These are phyloP conservation scores for Pseudogymnoascus sp. DNA, from an alignment of 2,329 filamentous ascomycete species.

Conservation along the genomic window DNA sequence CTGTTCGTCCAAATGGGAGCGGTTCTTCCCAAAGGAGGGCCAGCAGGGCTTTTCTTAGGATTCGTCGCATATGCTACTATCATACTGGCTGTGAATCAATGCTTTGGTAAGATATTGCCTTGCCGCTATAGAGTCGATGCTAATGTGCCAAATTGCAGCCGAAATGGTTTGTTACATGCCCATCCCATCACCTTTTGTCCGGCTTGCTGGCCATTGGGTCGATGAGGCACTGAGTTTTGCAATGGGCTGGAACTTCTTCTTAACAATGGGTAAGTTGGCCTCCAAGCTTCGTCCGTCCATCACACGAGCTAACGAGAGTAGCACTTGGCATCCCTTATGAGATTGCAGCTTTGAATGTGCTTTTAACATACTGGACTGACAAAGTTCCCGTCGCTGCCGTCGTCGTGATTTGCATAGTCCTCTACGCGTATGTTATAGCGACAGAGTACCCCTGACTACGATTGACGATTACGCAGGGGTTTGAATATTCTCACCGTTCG, in stretches of 20 bases:
- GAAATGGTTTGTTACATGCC: constrained; percentile 52
- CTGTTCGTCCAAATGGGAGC: constrained; percentile 53
- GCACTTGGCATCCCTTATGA: constrained; percentile 35
- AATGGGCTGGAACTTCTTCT: constrained; percentile 53
- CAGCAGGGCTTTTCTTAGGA: constrained; percentile 45
- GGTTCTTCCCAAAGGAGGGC: constrained; percentile 46
- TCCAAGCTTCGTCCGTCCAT: not conserved
- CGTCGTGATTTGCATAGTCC: constrained; percentile 30
- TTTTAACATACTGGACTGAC: constrained; percentile 33
- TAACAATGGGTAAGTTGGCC: constrained; percentile 22
- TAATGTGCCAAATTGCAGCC: constrained; percentile 28
- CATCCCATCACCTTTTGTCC: constrained; percentile 43
- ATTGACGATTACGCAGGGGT: constrained; percentile 11
- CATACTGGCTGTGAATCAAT: constrained; percentile 39
- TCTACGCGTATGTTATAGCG: constrained; percentile 23
- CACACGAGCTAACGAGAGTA: constrained; percentile 37
- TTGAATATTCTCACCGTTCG: constrained; percentile 51
- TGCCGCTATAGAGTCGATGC: constrained; percentile 41
- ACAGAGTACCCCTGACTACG: not conserved
- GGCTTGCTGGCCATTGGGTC: constrained; percentile 44
- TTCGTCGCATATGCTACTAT: constrained; percentile 42
- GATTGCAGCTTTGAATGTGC: constrained; percentile 33
- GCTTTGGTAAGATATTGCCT: constrained; percentile 7
- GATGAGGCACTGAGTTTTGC: constrained; percentile 48
- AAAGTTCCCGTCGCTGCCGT: constrained; percentile 31